Percentiles rank a stretch among this genome's conserved stretches.
These are phyloP conservation scores for Suillus bovinus DNA, from an alignment of 768 basidiomycete genomes.

Conservation along the genomic window DNA sequence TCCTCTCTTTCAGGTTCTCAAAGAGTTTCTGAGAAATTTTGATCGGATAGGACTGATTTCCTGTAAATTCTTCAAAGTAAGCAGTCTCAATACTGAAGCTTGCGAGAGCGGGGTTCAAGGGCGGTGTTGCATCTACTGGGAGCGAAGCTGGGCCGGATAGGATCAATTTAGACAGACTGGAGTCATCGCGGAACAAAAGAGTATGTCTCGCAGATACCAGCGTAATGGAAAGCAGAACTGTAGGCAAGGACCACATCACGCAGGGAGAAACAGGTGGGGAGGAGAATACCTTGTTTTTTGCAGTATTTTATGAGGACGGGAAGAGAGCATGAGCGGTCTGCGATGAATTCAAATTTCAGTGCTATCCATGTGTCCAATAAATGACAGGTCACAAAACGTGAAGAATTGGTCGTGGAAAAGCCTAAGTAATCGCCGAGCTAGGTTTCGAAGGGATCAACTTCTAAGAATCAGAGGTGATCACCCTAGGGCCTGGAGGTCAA, in stretches of 20 bases:
- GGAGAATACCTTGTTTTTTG: neutral
- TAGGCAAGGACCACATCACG: slow-evolving; percentile 14
- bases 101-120: slow-evolving; percentile 44
- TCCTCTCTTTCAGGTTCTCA: slow-evolving; percentile 45
- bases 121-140: slow-evolving; percentile 44
- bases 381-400: slow-evolving; percentile 11
- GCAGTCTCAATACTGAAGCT: slow-evolving; percentile 59
- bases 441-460: no score
- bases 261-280: neutral
- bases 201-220: slow-evolving; percentile 14
- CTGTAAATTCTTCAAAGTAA: slow-evolving; percentile 51
- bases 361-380: slow-evolving; percentile 4
- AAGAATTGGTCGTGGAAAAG: no score
- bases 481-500: no score
- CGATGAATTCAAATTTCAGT: neutral
- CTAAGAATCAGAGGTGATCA: no score
- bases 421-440: no score
- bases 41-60: slow-evolving; percentile 46
- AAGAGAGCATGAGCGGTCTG: slow-evolving; percentile 9
- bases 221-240: slow-evolving; percentile 3
- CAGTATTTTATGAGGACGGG: neutral
- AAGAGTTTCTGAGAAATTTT: slow-evolving; percentile 43
- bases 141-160: slow-evolving; percentile 43
- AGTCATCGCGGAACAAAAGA: slow-evolving; percentile 10
- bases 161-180: slow-evolving; percentile 25